Percentiles rank a stretch among this genome's conserved stretches.
phyloP scores from a whole-genome alignment of 1,284 basidiomycete species.

The Irpex sp. region DNA sequence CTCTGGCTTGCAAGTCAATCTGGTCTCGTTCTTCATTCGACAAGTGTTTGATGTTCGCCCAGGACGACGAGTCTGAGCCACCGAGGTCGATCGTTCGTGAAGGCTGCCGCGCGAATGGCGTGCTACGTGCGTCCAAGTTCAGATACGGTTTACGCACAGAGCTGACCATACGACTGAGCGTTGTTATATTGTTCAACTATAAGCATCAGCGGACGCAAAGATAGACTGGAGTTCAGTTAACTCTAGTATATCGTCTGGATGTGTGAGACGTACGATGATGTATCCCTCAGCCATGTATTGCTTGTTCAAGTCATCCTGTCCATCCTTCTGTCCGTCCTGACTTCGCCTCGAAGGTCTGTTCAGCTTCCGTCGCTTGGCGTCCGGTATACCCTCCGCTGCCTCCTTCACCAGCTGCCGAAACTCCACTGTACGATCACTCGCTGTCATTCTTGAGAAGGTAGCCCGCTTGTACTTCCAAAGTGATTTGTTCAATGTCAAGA shows the following conservation, averaged over 20 bases:
- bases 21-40: conserved; percentile 86
- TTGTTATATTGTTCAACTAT: conserved; percentile 68
- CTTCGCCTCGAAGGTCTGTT: conserved; percentile 29
- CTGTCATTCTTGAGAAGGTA: conserved; percentile 14
- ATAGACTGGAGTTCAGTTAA: background rate
- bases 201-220: background rate
- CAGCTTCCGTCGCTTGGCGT: conserved; percentile 48
- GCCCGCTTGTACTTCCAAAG: too few relatives aligned
- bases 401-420: conserved; percentile 50
- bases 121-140: conserved; percentile 57
- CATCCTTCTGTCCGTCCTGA: conserved; percentile 28
- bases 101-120: conserved; percentile 43
- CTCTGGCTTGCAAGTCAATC: conserved; percentile 83
- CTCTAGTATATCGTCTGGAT: background rate
- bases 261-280: conserved; percentile 51
- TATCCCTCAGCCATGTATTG: conserved; percentile 71
- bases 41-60: conserved; percentile 66
- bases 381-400: conserved; percentile 36
- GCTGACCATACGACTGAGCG: conserved; percentile 62
- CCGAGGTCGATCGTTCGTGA: conserved; percentile 52
- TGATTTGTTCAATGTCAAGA: background rate
- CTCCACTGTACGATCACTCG: conserved; percentile 48
- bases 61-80: conserved; percentile 42
- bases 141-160: conserved; percentile 75
- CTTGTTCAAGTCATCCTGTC: conserved; percentile 45